These are phyloP conservation scores for Leavenworthia alabamica DNA, from an alignment of 345 rosid species.

Conservation along the genomic window DNA sequence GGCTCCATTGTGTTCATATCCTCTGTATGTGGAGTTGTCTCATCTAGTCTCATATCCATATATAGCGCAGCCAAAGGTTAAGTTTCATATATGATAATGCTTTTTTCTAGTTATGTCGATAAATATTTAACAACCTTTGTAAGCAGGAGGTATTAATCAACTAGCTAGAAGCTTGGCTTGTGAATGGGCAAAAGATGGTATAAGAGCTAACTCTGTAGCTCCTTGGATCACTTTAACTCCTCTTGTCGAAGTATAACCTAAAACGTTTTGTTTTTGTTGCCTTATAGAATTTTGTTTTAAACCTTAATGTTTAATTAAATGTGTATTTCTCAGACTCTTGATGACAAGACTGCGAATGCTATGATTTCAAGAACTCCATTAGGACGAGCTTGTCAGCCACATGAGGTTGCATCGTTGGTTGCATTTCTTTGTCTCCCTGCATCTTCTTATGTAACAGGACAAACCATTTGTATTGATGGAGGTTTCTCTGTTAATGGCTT, in stretches of 20 bases:
- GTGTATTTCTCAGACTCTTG: slow-evolving; percentile 14
- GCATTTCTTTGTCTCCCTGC: slow-evolving; percentile 70
- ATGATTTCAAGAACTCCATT: slow-evolving; percentile 9
- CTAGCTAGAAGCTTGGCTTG: slow-evolving; percentile 48
- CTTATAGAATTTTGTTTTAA: neutral
- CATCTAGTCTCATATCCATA: slow-evolving; percentile 26
- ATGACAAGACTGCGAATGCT: neutral
- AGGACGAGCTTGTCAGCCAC: slow-evolving; percentile 15
- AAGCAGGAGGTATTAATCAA: slow-evolving; percentile 40
- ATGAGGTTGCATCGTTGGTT: slow-evolving; percentile 27
- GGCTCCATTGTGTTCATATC: slow-evolving; percentile 53
- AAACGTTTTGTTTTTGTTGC: neutral
- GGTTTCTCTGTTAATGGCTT: slow-evolving; percentile 18
- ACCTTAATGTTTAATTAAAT: neutral
- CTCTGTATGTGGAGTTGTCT: slow-evolving; percentile 32
- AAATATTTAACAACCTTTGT: neutral
- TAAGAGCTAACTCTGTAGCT: slow-evolving; percentile 47
- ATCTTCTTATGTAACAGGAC: slow-evolving; percentile 59
- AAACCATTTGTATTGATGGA: slow-evolving; percentile 26
- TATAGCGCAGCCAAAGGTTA: slow-evolving; percentile 34
- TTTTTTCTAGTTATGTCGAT: neutral
- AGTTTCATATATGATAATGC: neutral
- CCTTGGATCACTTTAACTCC: slow-evolving; percentile 37
- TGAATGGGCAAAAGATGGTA: slow-evolving; percentile 58
- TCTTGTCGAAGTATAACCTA: neutral